These are phyloP conservation scores for Tulasnella sp. DNA, from an alignment of 768 basidiomycete species.

Conservation along the genomic window DNA sequence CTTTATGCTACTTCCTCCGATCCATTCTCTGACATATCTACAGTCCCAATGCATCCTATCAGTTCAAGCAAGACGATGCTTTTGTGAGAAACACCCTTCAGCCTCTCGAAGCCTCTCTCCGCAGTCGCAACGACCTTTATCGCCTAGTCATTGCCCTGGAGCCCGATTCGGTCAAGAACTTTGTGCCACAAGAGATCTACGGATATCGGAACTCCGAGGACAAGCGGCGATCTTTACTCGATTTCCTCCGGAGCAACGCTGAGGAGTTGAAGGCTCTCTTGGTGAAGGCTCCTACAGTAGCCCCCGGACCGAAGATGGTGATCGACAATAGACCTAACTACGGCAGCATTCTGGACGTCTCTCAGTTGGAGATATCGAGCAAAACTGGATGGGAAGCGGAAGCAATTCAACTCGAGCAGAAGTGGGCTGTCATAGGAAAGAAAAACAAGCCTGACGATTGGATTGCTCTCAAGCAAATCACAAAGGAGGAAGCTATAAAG, in stretches of 20 bases:
- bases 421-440: neutral
- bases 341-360: neutral
- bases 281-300: neutral
- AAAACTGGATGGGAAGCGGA: constrained; percentile 5
- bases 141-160: constrained; percentile 26
- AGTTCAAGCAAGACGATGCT: neutral
- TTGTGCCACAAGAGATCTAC: neutral
- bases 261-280: constrained; percentile 11
- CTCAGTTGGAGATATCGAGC: constrained; percentile 1
- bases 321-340: neutral
- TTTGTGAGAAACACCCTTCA: neutral
- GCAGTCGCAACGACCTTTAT: constrained; percentile 22
- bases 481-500: neutral
- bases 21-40: too few species aligned
- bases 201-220: neutral
- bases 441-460: neutral
- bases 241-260: constrained; percentile 19
- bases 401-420: constrained; percentile 1
- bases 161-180: constrained; percentile 19
- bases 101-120: constrained; percentile 27
- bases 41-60: too few species aligned
- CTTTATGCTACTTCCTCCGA: neutral
- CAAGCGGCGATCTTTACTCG: constrained; percentile 19
- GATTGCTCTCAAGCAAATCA: neutral
- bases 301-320: neutral